These are phyloP conservation scores for Trichoderma asperellum DNA, from an alignment of 2,329 filamentous ascomycete species.

Conservation along the genomic window DNA sequence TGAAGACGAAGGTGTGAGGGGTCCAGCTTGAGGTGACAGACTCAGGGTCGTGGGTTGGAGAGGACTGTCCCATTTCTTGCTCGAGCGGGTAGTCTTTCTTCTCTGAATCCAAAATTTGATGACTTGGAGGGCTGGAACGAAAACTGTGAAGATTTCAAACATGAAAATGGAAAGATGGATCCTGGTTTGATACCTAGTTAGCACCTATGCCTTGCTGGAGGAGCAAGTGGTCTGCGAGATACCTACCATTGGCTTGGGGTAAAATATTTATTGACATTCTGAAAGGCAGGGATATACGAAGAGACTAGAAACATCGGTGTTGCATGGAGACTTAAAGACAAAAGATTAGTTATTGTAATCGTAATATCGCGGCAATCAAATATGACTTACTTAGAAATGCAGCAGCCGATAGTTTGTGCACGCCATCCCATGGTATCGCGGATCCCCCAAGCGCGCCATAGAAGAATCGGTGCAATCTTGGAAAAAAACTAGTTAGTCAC, in stretches of 20 bases:
- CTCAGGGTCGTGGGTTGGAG: conserved; percentile 19
- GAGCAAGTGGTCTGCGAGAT: conserved; percentile 35
- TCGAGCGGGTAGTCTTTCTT: conserved; percentile 35
- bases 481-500: conserved; percentile 15
- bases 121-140: conserved; percentile 64
- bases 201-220: conserved; percentile 44
- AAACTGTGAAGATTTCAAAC: conserved; percentile 64
- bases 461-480: conserved; percentile 53
- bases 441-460: conserved; percentile 58
- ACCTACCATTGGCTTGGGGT: conserved; percentile 63
- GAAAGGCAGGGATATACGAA: conserved; percentile 53
- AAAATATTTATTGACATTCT: conserved; percentile 55
- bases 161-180: conserved; percentile 60
- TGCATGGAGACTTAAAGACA: conserved; percentile 55
- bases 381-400: conserved; percentile 38
- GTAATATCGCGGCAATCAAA: rapidly evolving
- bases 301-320: conserved; percentile 68
- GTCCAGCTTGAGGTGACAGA: conserved; percentile 24
- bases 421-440: conserved; percentile 62
- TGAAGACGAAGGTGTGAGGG: conserved; percentile 24
- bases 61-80: conserved; percentile 28
- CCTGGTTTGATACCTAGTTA: conserved; percentile 28
- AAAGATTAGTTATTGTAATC: background rate
- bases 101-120: conserved; percentile 43
- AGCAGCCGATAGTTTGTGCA: conserved; percentile 53